phyloP scores from a whole-genome alignment of 2,329 filamentous ascomycete species.

The Talaromyces amestolkiae region DNA sequence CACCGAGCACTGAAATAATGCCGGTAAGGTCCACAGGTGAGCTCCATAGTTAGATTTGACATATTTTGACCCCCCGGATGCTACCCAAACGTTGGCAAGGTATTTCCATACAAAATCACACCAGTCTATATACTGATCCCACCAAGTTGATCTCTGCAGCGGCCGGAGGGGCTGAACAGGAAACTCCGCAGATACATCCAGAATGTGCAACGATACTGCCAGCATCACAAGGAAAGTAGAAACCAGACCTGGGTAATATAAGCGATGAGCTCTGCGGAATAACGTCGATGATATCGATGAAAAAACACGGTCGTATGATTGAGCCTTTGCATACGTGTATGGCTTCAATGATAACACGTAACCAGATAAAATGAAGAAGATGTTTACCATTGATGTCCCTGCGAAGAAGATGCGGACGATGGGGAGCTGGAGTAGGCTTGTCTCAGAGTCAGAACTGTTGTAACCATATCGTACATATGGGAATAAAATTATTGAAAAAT shows the following conservation, averaged over 20 bases:
- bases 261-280: background rate
- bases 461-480: background rate
- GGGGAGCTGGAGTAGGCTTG: background rate
- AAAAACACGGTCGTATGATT: background rate
- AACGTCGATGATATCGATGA: background rate
- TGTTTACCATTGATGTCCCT: background rate
- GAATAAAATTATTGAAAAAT: background rate
- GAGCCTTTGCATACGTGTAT: background rate
- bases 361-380: background rate
- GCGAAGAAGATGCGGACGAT: background rate
- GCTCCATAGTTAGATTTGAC: background rate
- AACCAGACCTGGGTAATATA: background rate
- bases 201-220: background rate
- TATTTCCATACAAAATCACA: background rate
- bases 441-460: background rate
- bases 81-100: background rate
- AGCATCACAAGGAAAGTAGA: background rate
- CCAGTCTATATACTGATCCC: background rate
- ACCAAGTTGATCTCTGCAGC: background rate
- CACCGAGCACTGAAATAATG: background rate
- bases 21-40: background rate
- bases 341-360: background rate
- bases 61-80: background rate
- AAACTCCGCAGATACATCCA: background rate
- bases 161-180: background rate